Evolutionary conservation across 1,284 basidiomycete genomes (phyloP), one percentile per base, ranked within the genome.

Genomic region (Gymnopus androsaceus): DNA sequence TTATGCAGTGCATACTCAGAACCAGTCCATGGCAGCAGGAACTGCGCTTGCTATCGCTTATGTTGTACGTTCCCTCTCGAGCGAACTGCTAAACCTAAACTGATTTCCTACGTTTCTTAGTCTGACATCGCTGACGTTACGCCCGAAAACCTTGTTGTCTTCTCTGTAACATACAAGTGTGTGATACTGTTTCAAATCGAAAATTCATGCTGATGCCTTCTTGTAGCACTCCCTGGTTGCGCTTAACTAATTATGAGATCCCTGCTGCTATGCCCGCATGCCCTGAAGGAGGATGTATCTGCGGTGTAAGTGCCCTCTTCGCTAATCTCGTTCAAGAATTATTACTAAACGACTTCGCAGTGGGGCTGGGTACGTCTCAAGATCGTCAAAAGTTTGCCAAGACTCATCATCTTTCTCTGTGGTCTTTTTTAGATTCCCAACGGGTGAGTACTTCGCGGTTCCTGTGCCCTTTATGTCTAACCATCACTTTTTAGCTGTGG

Each of bases 11-110:
- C 54, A 56, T 19, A 68, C 76, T 1, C 73, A 76, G 58, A 77
- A 77, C 55, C 63, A 74, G 47, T 63, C 69, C 15, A 72, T 66
- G 64, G 76, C 75, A 33, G 74, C 77, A 37, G 77, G 77, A 3
- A 76, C 76, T 34, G 76, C 72, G 2, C 77, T 79, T 51, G 76
- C 75, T 11, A 79, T 79, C 52, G 70, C 76, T 23, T 79, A 79
- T 59, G 62, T 67, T 30, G 75, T 75, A 42, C 2, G 64, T 48
- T 42, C 21, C 14, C 21, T 53, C 14, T 36, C 3, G 8, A 23
- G 7, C 2, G 5, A 45, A 2, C 12, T 34, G 3, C 21, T 9
- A 37, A 17, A 14, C 33, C 14, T 44, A 11, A 9, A 17, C 19
- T 44, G 4, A 7, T 34, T 17, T 17, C 12, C 17, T 33, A 27